Evolutionary conservation across 2,329 filamentous ascomycete genomes (phyloP), one percentile per base, ranked within the genome.

Genomic region (Metarhizium guizhouense): DNA sequence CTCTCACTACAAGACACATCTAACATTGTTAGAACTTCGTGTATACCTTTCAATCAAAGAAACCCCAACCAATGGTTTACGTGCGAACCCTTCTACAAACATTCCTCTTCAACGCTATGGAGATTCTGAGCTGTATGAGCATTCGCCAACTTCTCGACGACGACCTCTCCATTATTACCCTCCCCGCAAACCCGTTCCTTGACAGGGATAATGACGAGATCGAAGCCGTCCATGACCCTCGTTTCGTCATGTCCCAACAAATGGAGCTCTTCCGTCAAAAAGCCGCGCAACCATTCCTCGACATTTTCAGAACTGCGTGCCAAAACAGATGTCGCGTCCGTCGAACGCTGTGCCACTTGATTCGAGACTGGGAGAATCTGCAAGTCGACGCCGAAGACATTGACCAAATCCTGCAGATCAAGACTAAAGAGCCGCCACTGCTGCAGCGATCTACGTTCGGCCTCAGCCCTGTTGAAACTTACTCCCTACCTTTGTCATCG

Each of bases 271-370:
- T 87, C 63, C 78, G 84, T 13, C 75, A 81, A 58, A 73, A 80
- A 32, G 79, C 82, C 1, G 82, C 79, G 5, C 76, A 90, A 68
- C 84, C 87, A 0, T 96, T 91, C 65, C 75, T 96, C 18, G 92
- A 96, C 61, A 80, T 95, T 16, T 86, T 94, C 64, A 84, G 91
- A 51, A 87, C 88, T 7, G 78, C 94, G 18, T 95, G 91, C 64
- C 89, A 97, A 67, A 99, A 97, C 66, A 80, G 91, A 53, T 95
- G 90, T 66, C 86, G 94, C 2, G 84, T 95, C 47, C 84, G 94
- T n/a, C 83, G 94, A 40, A 91, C 87, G n/a, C 79, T 99, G 8
- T 91, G 86, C 58, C 93, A 97, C 67, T 82, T 86, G 14, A 83
- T 96, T 40, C 75, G 84, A 3, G 87, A 93, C 57, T 95, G 91